Evolutionary conservation across 805 yeast species (phyloP).

Genomic region (Ogataea ganodermae): DNA sequence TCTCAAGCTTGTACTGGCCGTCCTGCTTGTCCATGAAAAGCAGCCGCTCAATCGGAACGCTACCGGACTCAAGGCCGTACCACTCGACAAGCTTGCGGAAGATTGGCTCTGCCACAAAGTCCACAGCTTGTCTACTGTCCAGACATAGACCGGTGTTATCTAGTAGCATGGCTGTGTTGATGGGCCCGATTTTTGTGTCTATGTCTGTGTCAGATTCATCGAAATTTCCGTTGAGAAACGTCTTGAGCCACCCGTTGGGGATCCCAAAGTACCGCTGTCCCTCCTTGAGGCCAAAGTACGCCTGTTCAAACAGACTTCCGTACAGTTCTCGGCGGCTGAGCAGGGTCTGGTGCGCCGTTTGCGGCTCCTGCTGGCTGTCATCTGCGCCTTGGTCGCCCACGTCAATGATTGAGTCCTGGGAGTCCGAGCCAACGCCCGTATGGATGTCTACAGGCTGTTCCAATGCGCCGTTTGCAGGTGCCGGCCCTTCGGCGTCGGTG

Average conservation of each 20-base stretch:
- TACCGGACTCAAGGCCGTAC: slow-evolving; percentile 52
- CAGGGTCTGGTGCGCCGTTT: slow-evolving; percentile 16
- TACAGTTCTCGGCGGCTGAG: slow-evolving; percentile 22
- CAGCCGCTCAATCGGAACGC: slow-evolving; percentile 40
- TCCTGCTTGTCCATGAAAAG: slow-evolving; percentile 31
- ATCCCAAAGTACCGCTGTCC: slow-evolving; percentile 53
- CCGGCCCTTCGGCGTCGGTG: neutral
- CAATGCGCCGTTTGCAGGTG: neutral
- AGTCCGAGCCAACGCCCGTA: neutral
- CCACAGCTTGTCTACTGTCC: slow-evolving; percentile 30
- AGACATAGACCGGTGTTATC: slow-evolving; percentile 46
- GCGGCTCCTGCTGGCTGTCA: neutral
- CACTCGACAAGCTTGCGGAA: slow-evolving; percentile 49
- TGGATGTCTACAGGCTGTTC: neutral
- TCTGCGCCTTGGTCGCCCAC: neutral
- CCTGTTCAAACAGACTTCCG: slow-evolving; percentile 16
- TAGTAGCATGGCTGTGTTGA: slow-evolving; percentile 48
- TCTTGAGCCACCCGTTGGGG: slow-evolving; percentile 46
- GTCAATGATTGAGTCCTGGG: no score
- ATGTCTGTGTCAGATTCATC: slow-evolving; percentile 33
- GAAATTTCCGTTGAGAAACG: slow-evolving; percentile 39
- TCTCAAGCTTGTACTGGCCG: slow-evolving; percentile 27
- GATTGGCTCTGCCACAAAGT: slow-evolving; percentile 43
- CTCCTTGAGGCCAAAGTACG: slow-evolving; percentile 33
- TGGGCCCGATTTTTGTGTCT: slow-evolving; percentile 42